Percentiles rank a stretch among this genome's conserved stretches.
phyloP scores from a whole-genome alignment of 306 rosid species.

The Pyrus communis region DNA sequence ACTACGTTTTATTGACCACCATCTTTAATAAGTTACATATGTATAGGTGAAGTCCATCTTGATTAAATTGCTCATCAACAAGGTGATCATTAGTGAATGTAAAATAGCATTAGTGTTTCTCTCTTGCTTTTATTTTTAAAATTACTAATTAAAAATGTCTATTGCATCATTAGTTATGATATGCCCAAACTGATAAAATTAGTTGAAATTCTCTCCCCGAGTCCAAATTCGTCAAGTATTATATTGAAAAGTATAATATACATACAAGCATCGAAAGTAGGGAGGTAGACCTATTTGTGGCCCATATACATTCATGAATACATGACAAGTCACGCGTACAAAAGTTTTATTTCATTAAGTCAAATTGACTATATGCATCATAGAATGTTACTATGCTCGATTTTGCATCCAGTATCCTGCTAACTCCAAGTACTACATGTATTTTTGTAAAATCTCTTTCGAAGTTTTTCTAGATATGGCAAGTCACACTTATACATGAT shows the following conservation, averaged over 20 bases:
- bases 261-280: background rate
- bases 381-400: no score
- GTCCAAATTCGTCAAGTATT: background rate
- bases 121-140: background rate
- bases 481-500: background rate
- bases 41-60: background rate
- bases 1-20: background rate
- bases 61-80: background rate
- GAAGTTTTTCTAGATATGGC: background rate
- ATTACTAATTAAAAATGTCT: no score
- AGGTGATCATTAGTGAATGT: background rate
- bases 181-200: background rate
- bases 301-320: background rate
- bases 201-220: background rate
- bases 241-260: background rate
- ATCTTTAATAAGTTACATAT: no score
- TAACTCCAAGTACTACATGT: no score
- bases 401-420: no score
- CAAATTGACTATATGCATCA: no score
- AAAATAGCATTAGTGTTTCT: background rate
- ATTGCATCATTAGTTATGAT: background rate
- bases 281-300: background rate
- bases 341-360: no score
- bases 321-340: background rate
- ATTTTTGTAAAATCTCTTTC: no score